phyloP scores from a whole-genome alignment of 1,284 basidiomycete genomes.

The Leccinum pallidistipes region DNA sequence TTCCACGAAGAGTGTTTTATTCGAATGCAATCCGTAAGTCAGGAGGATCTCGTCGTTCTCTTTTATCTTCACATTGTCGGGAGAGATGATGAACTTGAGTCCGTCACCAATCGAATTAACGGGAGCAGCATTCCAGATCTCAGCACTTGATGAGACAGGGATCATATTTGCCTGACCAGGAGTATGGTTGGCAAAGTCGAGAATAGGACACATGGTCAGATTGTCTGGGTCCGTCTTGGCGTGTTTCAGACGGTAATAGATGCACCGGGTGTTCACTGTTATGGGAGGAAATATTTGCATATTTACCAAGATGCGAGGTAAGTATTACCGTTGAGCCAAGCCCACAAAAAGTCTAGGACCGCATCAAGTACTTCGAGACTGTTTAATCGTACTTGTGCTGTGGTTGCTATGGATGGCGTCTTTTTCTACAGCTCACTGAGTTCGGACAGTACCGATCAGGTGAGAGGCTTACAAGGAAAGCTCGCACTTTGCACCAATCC shows the following conservation, averaged over 20 bases:
- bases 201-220: conserved; percentile 78
- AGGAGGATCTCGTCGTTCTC: conserved; percentile 67
- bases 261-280: conserved; percentile 86
- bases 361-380: conserved; percentile 17
- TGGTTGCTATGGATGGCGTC: conserved; percentile 4
- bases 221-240: conserved; percentile 63
- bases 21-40: conserved; percentile 75
- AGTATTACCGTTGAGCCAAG: conserved; percentile 74
- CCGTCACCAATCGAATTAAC: conserved; percentile 41
- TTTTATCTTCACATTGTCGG: conserved; percentile 40
- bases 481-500: conserved; percentile 55
- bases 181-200: conserved; percentile 86
- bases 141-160: conserved; percentile 41
- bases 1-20: conserved; percentile 74
- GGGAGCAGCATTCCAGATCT: conserved; percentile 39
- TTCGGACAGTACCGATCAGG: not conserved
- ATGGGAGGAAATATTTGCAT: conserved; percentile 11
- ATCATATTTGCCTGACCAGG: conserved; percentile 40
- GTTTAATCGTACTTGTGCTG: not conserved
- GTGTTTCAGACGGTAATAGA: conserved; percentile 70
- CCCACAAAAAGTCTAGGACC: conserved; percentile 62
- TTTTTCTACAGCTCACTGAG: conserved; percentile 10
- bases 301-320: conserved; percentile 26
- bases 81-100: conserved; percentile 59
- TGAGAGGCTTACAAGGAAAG: conserved; percentile 45